These are phyloP conservation scores for Mortierella alpina DNA, from an alignment of 192 early-diverging fungal species.

Conservation along the genomic window DNA sequence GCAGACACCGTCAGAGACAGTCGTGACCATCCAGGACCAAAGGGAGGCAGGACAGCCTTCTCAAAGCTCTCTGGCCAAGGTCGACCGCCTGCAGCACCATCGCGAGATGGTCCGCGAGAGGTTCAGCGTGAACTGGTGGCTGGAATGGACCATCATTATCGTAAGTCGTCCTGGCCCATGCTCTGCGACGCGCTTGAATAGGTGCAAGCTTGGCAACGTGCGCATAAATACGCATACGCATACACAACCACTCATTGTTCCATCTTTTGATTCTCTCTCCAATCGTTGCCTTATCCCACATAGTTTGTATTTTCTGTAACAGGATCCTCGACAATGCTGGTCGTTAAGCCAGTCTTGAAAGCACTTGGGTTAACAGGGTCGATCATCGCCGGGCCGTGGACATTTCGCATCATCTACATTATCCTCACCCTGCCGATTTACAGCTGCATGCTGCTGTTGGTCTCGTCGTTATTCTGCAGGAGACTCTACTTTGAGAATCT, in stretches of 20 bases:
- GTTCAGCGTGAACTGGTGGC: constrained; percentile 49
- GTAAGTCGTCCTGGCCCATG: constrained; percentile 4
- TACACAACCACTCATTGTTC: background rate
- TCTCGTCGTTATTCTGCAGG: constrained; percentile 43
- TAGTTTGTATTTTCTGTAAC: constrained; percentile 49
- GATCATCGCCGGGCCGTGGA: constrained; percentile 32
- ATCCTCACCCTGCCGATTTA: constrained; percentile 43
- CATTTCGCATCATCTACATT: constrained; percentile 37
- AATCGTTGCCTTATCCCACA: background rate
- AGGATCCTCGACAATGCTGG: constrained; percentile 45
- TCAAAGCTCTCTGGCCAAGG: background rate
- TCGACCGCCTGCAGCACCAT: constrained; percentile 37
- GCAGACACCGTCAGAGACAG: background rate
- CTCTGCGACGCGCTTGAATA: background rate
- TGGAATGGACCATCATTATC: constrained; percentile 50
- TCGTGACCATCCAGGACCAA: constrained; percentile 10
- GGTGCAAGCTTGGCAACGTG: background rate
- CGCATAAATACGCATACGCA: background rate
- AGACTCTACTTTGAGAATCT: constrained; percentile 39
- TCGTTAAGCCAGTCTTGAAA: constrained; percentile 41
- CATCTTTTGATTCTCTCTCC: background rate
- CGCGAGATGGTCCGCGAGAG: constrained; percentile 42
- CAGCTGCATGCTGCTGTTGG: constrained; percentile 37
- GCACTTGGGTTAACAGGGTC: constrained; percentile 28
- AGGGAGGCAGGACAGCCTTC: background rate